A percentile compares a stretch with the other conserved stretches of the same genome.
Evolutionary conservation across 2,329 filamentous ascomycete species (phyloP).

Genomic region (Exophiala sideris): DNA sequence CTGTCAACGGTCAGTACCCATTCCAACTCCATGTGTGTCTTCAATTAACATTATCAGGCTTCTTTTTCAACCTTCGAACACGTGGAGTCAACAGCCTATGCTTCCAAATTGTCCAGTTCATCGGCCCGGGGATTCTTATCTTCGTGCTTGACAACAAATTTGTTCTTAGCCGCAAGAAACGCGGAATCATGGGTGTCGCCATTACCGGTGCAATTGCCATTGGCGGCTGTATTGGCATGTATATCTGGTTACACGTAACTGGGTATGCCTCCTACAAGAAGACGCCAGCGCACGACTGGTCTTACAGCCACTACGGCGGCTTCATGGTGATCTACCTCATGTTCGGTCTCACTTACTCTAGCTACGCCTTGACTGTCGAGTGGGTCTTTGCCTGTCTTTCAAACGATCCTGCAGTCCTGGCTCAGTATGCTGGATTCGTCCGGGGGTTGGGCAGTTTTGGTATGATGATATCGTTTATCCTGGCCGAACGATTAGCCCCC

Average conservation of each 20-base stretch:
- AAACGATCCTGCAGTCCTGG: slow-evolving; percentile 19
- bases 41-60: slow-evolving; percentile 9
- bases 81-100: slow-evolving; percentile 24
- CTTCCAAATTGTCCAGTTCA: slow-evolving; percentile 25
- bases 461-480: too few relatives aligned
- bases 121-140: slow-evolving; percentile 18
- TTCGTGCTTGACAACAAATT: slow-evolving; percentile 32
- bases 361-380: slow-evolving; percentile 21
- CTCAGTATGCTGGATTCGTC: too few relatives aligned
- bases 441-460: too few relatives aligned
- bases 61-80: slow-evolving; percentile 27
- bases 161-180: slow-evolving; percentile 17
- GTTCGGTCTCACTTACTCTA: slow-evolving; percentile 15
- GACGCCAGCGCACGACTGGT: slow-evolving; percentile 17
- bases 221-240: slow-evolving; percentile 20
- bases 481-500: too few relatives aligned
- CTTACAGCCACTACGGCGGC: slow-evolving; percentile 14
- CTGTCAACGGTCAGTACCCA: too few relatives aligned
- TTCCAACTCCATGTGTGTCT: background rate
- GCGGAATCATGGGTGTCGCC: slow-evolving; percentile 18
- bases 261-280: slow-evolving; percentile 6
- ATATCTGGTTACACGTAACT: slow-evolving; percentile 16
- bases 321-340: slow-evolving; percentile 21
- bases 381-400: slow-evolving; percentile 20
- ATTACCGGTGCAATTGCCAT: slow-evolving; percentile 16